Evolutionary conservation across 345 rosid genomes (phyloP).

Genomic region (Sapria himalayana): DNA sequence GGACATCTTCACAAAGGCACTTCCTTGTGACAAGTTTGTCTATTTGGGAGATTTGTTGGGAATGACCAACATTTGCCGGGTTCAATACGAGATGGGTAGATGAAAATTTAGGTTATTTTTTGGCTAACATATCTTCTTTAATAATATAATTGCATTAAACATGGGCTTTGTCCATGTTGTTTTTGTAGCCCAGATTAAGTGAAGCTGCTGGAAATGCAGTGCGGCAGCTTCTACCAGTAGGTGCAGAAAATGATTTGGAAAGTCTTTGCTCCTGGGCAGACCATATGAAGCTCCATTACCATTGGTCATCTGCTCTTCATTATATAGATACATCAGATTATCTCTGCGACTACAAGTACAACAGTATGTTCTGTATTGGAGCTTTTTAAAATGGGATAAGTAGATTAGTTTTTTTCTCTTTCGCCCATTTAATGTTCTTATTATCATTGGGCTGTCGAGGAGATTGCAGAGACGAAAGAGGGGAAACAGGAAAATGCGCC

Average conservation of each 20-base stretch:
- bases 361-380: slow-evolving; percentile 15
- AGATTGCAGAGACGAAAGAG: slow-evolving; percentile 68
- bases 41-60: no score
- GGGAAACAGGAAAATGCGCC: slow-evolving; percentile 46
- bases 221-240: slow-evolving; percentile 33
- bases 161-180: no score
- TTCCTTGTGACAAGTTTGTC: no score
- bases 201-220: slow-evolving; percentile 32
- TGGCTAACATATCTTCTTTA: no score
- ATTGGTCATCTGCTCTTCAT: slow-evolving; percentile 61
- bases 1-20: no score
- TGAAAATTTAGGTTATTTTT: no score
- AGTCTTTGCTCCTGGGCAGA: slow-evolving; percentile 67
- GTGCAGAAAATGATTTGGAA: slow-evolving; percentile 36
- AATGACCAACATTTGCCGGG: no score
- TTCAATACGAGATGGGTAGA: no score
- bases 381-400: background rate
- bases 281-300: slow-evolving; percentile 38
- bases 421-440: background rate
- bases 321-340: slow-evolving; percentile 51
- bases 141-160: no score
- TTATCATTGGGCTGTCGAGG: slow-evolving; percentile 14
- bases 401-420: no score
- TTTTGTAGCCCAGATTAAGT: slow-evolving; percentile 31
- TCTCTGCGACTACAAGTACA: slow-evolving; percentile 34